Conservation (phyloP, 108 stramenopile genomes). For the Cyclotella kingstonii region DNA sequence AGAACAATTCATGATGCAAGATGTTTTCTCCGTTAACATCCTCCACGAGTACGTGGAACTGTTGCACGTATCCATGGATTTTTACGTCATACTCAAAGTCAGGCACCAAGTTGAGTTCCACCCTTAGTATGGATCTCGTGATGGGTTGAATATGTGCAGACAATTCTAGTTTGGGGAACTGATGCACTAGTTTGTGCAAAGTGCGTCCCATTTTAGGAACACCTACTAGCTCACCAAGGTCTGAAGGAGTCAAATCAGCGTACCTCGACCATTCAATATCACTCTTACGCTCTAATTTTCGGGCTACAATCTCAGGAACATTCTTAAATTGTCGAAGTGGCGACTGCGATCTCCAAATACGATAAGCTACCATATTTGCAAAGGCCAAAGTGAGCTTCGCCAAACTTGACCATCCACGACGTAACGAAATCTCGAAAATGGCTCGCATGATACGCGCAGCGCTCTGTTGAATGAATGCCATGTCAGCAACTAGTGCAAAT, state of each 20-base stretch:
- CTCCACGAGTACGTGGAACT: constrained; percentile 95
- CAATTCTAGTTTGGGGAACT: constrained; percentile 93
- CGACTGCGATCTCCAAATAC: constrained; percentile 94
- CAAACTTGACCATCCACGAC: constrained; percentile 92
- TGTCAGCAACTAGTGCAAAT: constrained; percentile 97
- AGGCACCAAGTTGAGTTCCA: constrained; percentile 90
- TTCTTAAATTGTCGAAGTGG: constrained; percentile 96
- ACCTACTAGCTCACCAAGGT: constrained; percentile 97
- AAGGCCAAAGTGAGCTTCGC: constrained; percentile 88
- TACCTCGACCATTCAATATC: constrained; percentile 97
- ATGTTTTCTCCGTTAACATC: constrained; percentile 96
- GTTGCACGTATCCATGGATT: constrained; percentile 89
- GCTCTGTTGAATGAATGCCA: constrained; percentile 98
- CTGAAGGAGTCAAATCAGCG: constrained; percentile 90
- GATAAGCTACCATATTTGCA: constrained; percentile 94
- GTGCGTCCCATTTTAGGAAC: constrained; percentile 97
- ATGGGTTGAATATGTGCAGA: constrained; percentile 96
- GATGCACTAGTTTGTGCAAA: constrained; percentile 95
- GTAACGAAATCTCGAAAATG: constrained; percentile 95
- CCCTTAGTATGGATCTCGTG: constrained; percentile 90
- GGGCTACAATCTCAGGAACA: constrained; percentile 88
- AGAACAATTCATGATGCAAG: constrained; percentile 93
- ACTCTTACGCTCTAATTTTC: constrained; percentile 94
- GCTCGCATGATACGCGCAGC: constrained; percentile 96
- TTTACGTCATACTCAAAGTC: constrained; percentile 93